Evolutionary conservation across 148 eudicot genomes (phyloP).

Genomic region (Limonium bicolor): DNA sequence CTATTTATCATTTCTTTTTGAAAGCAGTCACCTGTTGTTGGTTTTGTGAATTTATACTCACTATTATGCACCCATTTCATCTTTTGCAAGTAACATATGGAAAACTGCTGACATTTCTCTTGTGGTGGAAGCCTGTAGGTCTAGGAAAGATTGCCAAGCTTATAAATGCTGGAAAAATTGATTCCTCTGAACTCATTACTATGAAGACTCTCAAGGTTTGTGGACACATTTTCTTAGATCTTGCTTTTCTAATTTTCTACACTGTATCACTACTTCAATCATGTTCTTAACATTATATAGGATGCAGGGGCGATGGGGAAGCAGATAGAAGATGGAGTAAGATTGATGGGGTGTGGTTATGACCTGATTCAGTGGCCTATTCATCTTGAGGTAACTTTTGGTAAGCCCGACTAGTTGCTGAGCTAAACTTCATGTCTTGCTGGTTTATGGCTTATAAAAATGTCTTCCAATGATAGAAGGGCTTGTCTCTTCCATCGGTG

Average conservation of each 20-base stretch:
- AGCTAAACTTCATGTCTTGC: too few relatives aligned
- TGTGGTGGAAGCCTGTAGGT: slow-evolving; percentile 96
- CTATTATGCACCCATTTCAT: too few relatives aligned
- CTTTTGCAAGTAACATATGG: too few relatives aligned
- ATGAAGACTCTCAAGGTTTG: slow-evolving; percentile 88
- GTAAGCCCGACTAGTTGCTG: too few relatives aligned
- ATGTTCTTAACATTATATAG: slow-evolving; percentile 12
- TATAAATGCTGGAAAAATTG: slow-evolving; percentile 85
- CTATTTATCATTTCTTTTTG: too few relatives aligned
- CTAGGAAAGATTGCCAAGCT: slow-evolving; percentile 78
- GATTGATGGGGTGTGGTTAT: slow-evolving; percentile 86
- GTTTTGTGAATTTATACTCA: too few relatives aligned
- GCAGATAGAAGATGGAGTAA: slow-evolving; percentile 79
- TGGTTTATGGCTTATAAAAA: too few relatives aligned
- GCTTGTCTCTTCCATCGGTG: too few relatives aligned
- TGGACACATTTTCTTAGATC: not conserved
- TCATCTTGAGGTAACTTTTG: slow-evolving; percentile 98
- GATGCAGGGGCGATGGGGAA: slow-evolving; percentile 78
- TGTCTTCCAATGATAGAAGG: too few relatives aligned
- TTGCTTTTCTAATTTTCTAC: not conserved
- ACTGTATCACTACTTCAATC: slow-evolving; percentile 4
- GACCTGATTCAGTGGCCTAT: slow-evolving; percentile 77
- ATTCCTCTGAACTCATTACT: slow-evolving; percentile 84
- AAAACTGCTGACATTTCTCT: too few relatives aligned
- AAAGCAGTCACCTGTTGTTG: too few relatives aligned